phyloP scores from a whole-genome alignment of 2,329 filamentous ascomycete species.

The Hypomyces perniciosus region DNA sequence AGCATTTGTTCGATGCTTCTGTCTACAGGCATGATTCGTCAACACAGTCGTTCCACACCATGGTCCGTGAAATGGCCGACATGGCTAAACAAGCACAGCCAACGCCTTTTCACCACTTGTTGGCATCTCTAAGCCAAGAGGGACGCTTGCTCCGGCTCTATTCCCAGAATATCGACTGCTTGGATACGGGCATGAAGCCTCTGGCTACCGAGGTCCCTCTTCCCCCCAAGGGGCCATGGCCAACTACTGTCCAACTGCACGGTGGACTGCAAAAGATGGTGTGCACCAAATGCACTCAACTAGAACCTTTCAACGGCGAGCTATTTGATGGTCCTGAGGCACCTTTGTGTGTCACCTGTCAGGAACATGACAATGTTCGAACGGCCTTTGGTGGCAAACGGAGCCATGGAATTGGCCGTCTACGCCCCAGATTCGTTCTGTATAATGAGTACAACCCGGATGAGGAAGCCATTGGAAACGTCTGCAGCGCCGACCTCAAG shows the following conservation, averaged over 20 bases:
- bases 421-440: slow-evolving; percentile 88
- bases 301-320: slow-evolving; percentile 68
- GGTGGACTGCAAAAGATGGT: slow-evolving; percentile 94
- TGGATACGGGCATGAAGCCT: slow-evolving; percentile 78
- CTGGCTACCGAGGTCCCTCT: slow-evolving; percentile 77
- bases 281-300: slow-evolving; percentile 81
- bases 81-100: slow-evolving; percentile 72
- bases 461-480: slow-evolving; percentile 89
- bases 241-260: slow-evolving; percentile 85
- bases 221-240: slow-evolving; percentile 81
- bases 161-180: slow-evolving; percentile 93
- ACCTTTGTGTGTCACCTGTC: slow-evolving; percentile 71
- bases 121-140: slow-evolving; percentile 83
- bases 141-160: slow-evolving; percentile 85
- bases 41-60: slow-evolving; percentile 87
- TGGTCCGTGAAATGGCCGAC: slow-evolving; percentile 84
- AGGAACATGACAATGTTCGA: slow-evolving; percentile 68
- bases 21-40: slow-evolving; percentile 90
- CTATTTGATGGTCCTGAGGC: slow-evolving; percentile 81
- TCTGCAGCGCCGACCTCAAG: slow-evolving; percentile 79
- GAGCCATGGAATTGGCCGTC: slow-evolving; percentile 84
- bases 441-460: slow-evolving; percentile 98
- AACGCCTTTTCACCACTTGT: slow-evolving; percentile 86
- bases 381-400: slow-evolving; percentile 73
- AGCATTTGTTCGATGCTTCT: slow-evolving; percentile 93